These are phyloP conservation scores for Gossypium longicalyx DNA, from an alignment of 345 rosid genomes.

Conservation along the genomic window DNA sequence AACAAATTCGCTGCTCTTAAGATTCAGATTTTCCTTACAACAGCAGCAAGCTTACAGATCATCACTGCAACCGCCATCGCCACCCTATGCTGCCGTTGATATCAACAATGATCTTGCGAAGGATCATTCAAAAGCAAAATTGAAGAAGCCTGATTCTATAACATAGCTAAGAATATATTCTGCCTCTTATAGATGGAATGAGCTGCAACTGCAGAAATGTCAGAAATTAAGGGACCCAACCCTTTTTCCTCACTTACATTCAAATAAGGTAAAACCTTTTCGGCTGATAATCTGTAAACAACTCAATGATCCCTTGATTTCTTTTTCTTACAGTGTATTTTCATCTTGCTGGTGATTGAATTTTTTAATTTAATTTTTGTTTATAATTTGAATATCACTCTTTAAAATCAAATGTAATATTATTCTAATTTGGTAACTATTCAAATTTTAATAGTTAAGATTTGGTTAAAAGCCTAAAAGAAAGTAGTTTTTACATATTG, in stretches of 20 bases:
- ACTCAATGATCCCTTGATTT: background rate
- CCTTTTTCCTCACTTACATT: background rate
- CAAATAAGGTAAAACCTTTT: background rate
- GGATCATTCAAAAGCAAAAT: background rate
- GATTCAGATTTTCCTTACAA: slow-evolving; percentile 55
- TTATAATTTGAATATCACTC: too few species aligned
- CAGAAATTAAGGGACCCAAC: background rate
- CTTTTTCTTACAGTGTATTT: background rate
- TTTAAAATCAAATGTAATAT: too few species aligned
- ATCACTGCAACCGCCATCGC: background rate
- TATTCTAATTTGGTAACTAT: too few species aligned
- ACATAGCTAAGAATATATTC: background rate
- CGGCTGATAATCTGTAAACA: background rate
- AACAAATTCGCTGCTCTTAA: slow-evolving; percentile 79
- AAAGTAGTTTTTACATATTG: too few species aligned
- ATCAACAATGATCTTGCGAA: background rate
- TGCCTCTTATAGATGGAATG: background rate
- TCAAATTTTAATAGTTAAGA: too few species aligned
- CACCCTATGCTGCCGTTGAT: slow-evolving; percentile 10
- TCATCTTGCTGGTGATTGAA: background rate
- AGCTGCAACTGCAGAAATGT: background rate
- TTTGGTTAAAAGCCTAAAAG: too few species aligned
- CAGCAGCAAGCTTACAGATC: slow-evolving; percentile 23
- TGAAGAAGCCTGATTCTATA: slow-evolving; percentile 7
- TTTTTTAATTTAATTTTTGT: too few species aligned